A percentile compares a stretch with the other conserved stretches of the same genome.
phyloP scores from a whole-genome alignment of 1,284 basidiomycete species.

The Leccinum fallax region DNA sequence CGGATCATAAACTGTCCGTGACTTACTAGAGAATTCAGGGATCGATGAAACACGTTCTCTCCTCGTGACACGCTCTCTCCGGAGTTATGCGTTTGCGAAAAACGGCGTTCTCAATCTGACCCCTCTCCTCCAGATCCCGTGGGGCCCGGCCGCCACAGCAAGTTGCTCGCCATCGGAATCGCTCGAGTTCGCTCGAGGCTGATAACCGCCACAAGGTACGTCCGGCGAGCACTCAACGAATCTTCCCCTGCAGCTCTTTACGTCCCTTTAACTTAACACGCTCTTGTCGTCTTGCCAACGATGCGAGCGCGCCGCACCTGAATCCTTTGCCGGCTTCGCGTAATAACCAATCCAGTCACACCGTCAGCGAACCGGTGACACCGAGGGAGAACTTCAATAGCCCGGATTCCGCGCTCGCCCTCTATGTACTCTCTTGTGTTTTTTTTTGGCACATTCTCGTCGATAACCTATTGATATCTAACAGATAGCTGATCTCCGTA shows the following conservation, averaged over 20 bases:
- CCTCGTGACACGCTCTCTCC: constrained; percentile 10
- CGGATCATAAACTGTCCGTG: not conserved
- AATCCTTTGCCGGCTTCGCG: constrained; percentile 5
- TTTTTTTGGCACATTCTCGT: not conserved
- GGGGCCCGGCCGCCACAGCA: not conserved
- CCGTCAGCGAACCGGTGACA: not conserved
- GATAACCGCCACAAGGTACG: not conserved
- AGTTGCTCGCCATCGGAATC: not conserved
- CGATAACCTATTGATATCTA: not conserved
- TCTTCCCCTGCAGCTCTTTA: constrained; percentile 21
- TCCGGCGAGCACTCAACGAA: not conserved
- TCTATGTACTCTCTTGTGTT: not conserved
- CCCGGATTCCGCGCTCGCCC: not conserved
- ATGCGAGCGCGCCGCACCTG: not conserved
- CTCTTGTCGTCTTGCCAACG: not conserved
- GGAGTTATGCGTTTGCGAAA: constrained; percentile 7
- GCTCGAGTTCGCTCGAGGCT: not conserved
- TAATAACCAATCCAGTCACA: not conserved
- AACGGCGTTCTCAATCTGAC: not conserved
- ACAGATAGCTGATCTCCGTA: not conserved
- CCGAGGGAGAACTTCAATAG: not conserved
- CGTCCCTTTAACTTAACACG: constrained; percentile 6
- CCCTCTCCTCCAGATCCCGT: not conserved
- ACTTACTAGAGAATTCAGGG: not conserved
- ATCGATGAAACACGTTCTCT: constrained; percentile 11